Evolutionary conservation across 140 eudicot species (phyloP), one percentile per base, ranked within the genome.

Genomic region (Flaveria floridana): DNA sequence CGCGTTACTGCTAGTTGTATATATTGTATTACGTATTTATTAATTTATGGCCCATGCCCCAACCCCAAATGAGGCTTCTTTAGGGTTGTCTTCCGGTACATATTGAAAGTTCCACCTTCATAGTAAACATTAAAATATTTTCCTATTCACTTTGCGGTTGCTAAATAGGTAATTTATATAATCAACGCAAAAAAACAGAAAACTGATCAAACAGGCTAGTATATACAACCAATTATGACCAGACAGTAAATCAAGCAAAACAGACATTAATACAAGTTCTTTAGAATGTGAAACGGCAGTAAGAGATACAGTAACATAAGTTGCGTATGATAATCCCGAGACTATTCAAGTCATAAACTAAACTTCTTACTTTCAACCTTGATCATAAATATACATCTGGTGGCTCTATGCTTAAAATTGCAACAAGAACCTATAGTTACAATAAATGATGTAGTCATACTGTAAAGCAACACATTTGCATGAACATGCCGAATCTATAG

Each of bases 201-300:
- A 71, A 34, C 3, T 48, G 15, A 61, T 61, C 57, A 34, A 70
- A 34, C 19, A 18, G 15, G 78, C 59, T 44, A 73, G 57, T 26
- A 14, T 65, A 37, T 16, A 65, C 28, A 16, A 65, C 51, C 51
- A 23, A 15, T 63, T n/a, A 50, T 65, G 26, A 28, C n/a, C 75
- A 70, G 4, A 53, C 55, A 16, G 20, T 37, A 41, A 52, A 37
- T 67, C 80, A 53, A 53, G 57, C 68, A 42, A 41, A 25, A 77
- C 44, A 44, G 8, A 23, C 70, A 68, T 20, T 25, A 20, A 76
- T 20, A 76, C 68, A 52, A 50, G 73, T 76, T 52, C 23, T 51
- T n/a, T 18, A 16, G 7, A 75, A 63, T 28, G 64, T 48, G 50
- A 7, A 50, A 20, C 69, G 42, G 15, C 42, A 48, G 44, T 15